Evolutionary conservation across 176 grass and related monocot genomes (phyloP), one percentile per base, ranked within the genome.

Genomic region (Elymus sibiricus): DNA sequence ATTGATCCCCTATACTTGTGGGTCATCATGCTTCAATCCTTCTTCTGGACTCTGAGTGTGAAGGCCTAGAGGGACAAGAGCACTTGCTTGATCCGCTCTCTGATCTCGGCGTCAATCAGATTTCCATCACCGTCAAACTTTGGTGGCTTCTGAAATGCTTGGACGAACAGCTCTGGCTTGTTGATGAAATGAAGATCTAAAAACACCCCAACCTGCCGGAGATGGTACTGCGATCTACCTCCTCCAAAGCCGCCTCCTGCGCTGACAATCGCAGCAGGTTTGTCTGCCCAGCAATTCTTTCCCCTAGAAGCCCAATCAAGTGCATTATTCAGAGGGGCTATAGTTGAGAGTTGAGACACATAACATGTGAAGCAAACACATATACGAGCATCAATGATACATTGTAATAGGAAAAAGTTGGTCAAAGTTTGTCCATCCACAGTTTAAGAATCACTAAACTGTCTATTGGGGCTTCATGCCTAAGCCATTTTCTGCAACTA

Each of bases 171-270:
- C 83, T 95, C 93, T 13, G 93, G 93, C 61, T 98, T 98, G 81
- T 98, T 98, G 88, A 98, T 98, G 88, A 98, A 98, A 84, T 98
- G 93, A 77, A 98, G 91, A 87, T 98, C 95, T 58, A 98, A 39
- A 72, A 90, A 94, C 21, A 94, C 93, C 9, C 95, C 93, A 17
- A 98, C 88, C 51, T 98, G 95, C 22, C 93, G 89, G 70, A 98
- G 90, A 86, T 98, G 95, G 81, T 94, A 95, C 65, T 98, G 95
- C 3, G 93, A 89, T 64, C 86, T 87, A 43, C 85, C 76, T 0
- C 95, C 93, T 51, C 95, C 93, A 64, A 91, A 95, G n/a, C 86
- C 73, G 39, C 91, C 95, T 28, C 89, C 91, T 4, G 91, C 88
- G 17, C 91, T 95, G 25, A 95, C 69, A 47, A 98, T 89, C 12